phyloP scores from a whole-genome alignment of 163 green algal species.

The Chlamydomonas reinhardtii region DNA sequence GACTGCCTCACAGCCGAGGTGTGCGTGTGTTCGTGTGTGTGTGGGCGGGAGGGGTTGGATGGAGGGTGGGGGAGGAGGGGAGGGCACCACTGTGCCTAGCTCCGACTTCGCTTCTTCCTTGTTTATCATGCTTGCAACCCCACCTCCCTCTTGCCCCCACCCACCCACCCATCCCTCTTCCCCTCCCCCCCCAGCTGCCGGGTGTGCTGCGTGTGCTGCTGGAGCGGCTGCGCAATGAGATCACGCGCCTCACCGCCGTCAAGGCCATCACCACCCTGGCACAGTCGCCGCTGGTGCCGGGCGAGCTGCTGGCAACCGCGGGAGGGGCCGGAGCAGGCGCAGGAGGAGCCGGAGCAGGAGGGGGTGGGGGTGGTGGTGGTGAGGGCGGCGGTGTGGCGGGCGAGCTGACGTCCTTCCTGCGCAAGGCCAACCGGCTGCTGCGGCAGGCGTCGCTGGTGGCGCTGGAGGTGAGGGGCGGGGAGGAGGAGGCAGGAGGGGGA shows the following conservation, averaged over 20 bases:
- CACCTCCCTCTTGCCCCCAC: background rate
- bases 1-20: conserved; percentile 74
- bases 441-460: conserved; percentile 82
- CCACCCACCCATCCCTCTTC: background rate
- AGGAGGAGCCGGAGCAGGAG: no score
- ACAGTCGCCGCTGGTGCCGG: conserved; percentile 58
- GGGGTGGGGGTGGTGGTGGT: conserved; percentile 47
- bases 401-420: conserved; percentile 91
- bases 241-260: conserved; percentile 89
- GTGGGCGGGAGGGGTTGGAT: background rate
- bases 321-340: no score
- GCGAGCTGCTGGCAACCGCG: conserved; percentile 44
- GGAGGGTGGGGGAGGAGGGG: background rate
- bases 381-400: conserved; percentile 30
- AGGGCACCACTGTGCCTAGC: no score
- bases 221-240: conserved; percentile 93
- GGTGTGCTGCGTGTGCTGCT: conserved; percentile 82
- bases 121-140: background rate
- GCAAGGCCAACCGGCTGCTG: conserved; percentile 91
- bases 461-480: conserved; percentile 64
- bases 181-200: conserved; percentile 46
- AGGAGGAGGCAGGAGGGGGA: background rate
- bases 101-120: no score
- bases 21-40: no score
- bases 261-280: conserved; percentile 81